phyloP scores from a whole-genome alignment of 2,329 filamentous ascomycete genomes.

The Metarhizium anisopliae region DNA sequence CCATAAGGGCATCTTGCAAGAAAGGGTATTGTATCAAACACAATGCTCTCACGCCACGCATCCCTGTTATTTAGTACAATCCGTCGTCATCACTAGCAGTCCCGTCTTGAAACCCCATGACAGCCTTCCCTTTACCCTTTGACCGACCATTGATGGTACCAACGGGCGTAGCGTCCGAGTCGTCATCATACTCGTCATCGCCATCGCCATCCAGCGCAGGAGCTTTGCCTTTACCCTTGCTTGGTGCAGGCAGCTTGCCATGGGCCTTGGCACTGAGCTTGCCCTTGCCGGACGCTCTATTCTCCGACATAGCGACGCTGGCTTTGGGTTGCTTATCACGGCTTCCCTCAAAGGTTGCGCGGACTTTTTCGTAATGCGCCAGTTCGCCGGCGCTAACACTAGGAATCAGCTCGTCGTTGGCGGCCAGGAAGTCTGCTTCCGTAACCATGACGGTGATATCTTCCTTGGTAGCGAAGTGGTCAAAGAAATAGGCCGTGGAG shows the following conservation, averaged over 20 bases:
- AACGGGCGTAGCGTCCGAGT: constrained; percentile 18
- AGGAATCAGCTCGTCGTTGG: constrained; percentile 79
- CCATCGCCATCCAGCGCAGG: constrained; percentile 19
- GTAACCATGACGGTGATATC: constrained; percentile 83
- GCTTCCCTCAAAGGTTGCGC: constrained; percentile 69
- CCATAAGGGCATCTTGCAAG: constrained; percentile 6
- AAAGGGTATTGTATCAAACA: neutral
- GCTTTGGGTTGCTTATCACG: constrained; percentile 19
- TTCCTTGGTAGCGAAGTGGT: constrained; percentile 74
- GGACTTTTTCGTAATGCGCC: constrained; percentile 79
- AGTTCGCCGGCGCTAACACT: constrained; percentile 89
- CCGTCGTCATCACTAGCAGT: constrained; percentile 49
- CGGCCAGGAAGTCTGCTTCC: constrained; percentile 78
- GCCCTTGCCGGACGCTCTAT: constrained; percentile 13
- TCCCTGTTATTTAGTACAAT: constrained; percentile 34
- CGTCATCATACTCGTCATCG: constrained; percentile 25
- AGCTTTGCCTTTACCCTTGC: constrained; percentile 28
- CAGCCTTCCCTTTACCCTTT: constrained; percentile 51
- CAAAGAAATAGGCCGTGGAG: constrained; percentile 90
- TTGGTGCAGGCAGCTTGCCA: constrained; percentile 25
- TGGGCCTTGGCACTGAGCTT: constrained; percentile 16
- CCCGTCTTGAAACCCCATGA: constrained; percentile 41
- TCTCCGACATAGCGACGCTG: neutral
- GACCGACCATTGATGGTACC: constrained; percentile 22
- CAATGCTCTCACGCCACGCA: neutral